Percentiles rank a stretch among this genome's conserved stretches.
Conservation (phyloP, 371 early-diverging fungal species). For the Apophysomyces trapeziformis region DNA sequence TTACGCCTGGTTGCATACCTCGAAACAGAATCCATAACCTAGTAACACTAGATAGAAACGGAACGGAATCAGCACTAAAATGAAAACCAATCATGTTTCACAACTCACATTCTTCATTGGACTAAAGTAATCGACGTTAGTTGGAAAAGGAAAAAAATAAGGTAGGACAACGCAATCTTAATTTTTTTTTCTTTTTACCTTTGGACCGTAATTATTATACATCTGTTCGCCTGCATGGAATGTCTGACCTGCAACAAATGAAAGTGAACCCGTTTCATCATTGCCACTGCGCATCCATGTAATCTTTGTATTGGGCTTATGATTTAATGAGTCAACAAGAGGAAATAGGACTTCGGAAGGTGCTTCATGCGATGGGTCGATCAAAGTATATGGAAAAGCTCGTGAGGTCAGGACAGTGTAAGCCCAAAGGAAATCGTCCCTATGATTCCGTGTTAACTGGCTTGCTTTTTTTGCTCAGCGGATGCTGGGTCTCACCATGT, state of each 20-base stretch:
- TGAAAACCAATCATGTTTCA: constrained; percentile 2
- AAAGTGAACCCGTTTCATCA: constrained; percentile 30
- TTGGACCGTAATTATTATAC: constrained; percentile 73
- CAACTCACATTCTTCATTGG: constrained; percentile 71
- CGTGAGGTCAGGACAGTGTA: constrained; percentile 61
- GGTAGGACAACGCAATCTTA: background rate
- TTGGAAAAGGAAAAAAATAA: background rate
- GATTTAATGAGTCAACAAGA: constrained; percentile 62
- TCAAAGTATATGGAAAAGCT: constrained; percentile 59
- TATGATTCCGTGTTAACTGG: constrained; percentile 10
- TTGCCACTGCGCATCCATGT: constrained; percentile 52
- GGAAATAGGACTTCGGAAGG: constrained; percentile 58
- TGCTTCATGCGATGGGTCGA: constrained; percentile 35
- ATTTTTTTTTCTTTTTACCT: constrained; percentile 55
- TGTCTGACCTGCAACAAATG: constrained; percentile 42
- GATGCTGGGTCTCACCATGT: constrained; percentile 33
- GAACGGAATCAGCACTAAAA: background rate
- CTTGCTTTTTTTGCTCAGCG: constrained; percentile 3
- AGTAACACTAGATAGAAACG: constrained; percentile 39
- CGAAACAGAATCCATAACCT: constrained; percentile 70
- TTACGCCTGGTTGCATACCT: constrained; percentile 25
- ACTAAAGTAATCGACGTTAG: constrained; percentile 25
- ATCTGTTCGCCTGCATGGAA: constrained; percentile 51
- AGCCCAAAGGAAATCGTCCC: constrained; percentile 66
- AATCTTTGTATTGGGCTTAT: constrained; percentile 55